Conservation (phyloP, 1,284 basidiomycete genomes). For the Tilletia walkeri region DNA sequence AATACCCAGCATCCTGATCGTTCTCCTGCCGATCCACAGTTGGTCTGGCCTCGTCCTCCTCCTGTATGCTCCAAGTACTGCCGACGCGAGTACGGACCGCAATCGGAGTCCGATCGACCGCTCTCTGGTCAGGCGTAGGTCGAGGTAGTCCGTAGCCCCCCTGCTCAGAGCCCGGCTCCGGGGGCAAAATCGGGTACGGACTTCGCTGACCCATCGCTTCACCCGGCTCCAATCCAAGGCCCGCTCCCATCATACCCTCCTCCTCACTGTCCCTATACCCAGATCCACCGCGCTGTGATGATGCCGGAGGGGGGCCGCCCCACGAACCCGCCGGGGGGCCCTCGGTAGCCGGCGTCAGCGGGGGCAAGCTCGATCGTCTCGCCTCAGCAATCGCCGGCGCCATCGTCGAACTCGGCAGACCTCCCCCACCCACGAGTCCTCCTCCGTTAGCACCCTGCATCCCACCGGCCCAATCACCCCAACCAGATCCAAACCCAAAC, state of each 20-base stretch:
- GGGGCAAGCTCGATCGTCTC: conserved; percentile 10
- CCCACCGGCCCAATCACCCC: neutral
- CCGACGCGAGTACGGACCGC: no score
- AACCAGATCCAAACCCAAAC: neutral
- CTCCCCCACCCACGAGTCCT: neutral
- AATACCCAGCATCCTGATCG: no score
- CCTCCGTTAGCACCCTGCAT: neutral
- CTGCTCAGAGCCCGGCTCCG: no score
- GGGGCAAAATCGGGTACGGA: no score
- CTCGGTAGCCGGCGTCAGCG: conserved; percentile 7
- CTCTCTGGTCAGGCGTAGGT: no score
- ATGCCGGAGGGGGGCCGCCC: neutral
- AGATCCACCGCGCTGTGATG: neutral
- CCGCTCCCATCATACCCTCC: neutral
- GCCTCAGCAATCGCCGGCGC: conserved; percentile 1
- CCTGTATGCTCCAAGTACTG: no score
- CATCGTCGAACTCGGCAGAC: neutral
- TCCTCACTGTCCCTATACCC: neutral
- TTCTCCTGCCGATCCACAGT: no score
- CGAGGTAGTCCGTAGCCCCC: no score
- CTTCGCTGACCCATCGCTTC: no score
- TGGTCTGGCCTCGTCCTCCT: no score
- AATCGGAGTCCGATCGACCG: no score
- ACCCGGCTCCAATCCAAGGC: conserved; percentile 4
- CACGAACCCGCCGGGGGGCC: neutral